Evolutionary conservation across 257 asterid genomes (phyloP).

Genomic region (Coffea eugenioides): DNA sequence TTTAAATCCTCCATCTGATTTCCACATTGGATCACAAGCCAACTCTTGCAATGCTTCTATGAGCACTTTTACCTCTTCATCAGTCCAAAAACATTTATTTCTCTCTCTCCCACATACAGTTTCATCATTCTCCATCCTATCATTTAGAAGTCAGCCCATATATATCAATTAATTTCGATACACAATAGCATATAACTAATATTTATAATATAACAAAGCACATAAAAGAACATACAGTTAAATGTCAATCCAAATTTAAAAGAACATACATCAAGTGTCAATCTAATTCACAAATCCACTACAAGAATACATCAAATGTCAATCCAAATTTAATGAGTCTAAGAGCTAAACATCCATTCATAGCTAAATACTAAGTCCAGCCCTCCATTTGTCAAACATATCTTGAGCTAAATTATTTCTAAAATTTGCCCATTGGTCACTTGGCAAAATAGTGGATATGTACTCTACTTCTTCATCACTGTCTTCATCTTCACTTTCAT

Average conservation of each 20-base stretch:
- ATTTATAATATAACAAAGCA: no score
- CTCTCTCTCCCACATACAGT: background rate
- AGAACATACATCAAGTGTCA: background rate
- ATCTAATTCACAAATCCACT: background rate
- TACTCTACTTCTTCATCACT: background rate
- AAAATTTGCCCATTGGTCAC: background rate
- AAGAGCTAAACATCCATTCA: no score
- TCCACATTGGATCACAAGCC: background rate
- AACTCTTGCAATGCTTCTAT: conserved; percentile 4
- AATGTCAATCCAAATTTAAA: no score
- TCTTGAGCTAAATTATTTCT: background rate
- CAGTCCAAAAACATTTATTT: background rate
- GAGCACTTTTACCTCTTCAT: background rate
- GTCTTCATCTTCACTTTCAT: no score
- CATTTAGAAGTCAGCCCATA: background rate
- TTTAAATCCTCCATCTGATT: background rate
- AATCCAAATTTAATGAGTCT: no score
- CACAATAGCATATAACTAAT: no score
- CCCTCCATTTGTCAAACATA: background rate
- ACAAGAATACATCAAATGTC: background rate
- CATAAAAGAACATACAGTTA: no score
- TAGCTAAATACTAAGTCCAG: background rate
- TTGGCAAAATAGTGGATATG: background rate
- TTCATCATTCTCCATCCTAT: conserved; percentile 3
- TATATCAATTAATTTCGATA: background rate